Evolutionary conservation across 371 early-diverging fungal genomes (phyloP), one percentile per base, ranked within the genome.

Genomic region (Saksenaea vasiformis): DNA sequence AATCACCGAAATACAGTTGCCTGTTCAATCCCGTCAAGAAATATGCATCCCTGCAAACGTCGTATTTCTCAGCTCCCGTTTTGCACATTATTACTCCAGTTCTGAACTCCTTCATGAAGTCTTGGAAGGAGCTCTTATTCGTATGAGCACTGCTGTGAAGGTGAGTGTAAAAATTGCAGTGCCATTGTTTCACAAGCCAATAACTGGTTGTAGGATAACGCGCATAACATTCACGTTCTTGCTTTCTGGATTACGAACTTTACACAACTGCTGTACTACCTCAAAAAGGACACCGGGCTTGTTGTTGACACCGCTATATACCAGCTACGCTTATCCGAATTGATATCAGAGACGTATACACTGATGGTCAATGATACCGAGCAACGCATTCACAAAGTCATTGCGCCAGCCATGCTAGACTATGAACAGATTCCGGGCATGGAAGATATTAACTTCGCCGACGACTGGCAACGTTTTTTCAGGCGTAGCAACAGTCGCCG

Each of bases 1-100:
- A 7, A 84, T 94, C 53, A 83, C 79, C 28, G 70, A 85, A 17
- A 85, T 91, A 57, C 85, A 81, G 34, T 54, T 82, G 9, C 90
- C 91, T 2, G 62, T 78, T 1, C 64, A 72, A 14, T 73, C 87
- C 24, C 76, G 74, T 10, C 76, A 85, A 51, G 84, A 89, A 51
- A 85, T 84, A 47, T 87, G 87, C 53, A 80, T 92, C 7, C 87
- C 96, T 7, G 93, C 96, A 19, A 94, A 92, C 67, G 85, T 95
- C 41, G 69, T 95, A 8, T 95, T 95, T 68, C 76, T 98, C 39
- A 86, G 88, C 22, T 91, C 95, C 19, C 78, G 98, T 56, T 98
- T 92, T 71, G 95, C 95, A 19, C 88, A 86, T 68, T 89, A 94
- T 66, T 92, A 85, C 65, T 87, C 91, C 26, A 82, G 85, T 34